These are phyloP conservation scores for Pseudogymnoascus sp. DNA, from an alignment of 2,329 filamentous ascomycete species.

Conservation along the genomic window DNA sequence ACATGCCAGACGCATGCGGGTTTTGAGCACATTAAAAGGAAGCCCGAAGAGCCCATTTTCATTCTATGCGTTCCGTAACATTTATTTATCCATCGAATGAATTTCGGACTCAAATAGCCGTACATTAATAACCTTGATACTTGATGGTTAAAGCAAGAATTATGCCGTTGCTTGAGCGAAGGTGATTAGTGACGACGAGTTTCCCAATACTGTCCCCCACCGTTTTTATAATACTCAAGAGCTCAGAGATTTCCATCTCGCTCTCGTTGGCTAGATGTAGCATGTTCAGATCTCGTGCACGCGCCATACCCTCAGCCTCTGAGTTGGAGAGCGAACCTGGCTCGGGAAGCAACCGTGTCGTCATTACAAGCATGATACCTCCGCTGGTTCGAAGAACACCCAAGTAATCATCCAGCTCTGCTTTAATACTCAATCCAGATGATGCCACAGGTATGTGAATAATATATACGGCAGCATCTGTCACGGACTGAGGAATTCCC, in stretches of 20 bases:
- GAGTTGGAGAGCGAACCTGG: slow-evolving; percentile 16
- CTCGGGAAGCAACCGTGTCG: slow-evolving; percentile 21
- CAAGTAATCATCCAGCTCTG: slow-evolving; percentile 29
- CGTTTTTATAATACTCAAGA: slow-evolving; percentile 24
- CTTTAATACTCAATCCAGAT: slow-evolving; percentile 14
- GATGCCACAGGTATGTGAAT: slow-evolving; percentile 22
- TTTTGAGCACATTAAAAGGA: not conserved
- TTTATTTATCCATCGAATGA: not conserved
- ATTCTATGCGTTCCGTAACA: not conserved
- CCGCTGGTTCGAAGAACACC: slow-evolving; percentile 25
- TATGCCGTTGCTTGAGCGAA: slow-evolving; percentile 15
- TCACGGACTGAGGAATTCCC: slow-evolving; percentile 23
- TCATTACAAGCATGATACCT: slow-evolving; percentile 25
- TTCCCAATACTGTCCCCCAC: slow-evolving; percentile 22
- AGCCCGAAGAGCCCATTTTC: too few relatives aligned
- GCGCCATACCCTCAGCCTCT: slow-evolving; percentile 21
- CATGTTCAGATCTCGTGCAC: slow-evolving; percentile 25
- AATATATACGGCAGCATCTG: slow-evolving; percentile 30
- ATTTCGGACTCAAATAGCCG: not conserved
- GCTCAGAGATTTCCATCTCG: slow-evolving; percentile 25
- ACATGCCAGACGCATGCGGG: not conserved
- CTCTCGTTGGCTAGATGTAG: slow-evolving; percentile 26
- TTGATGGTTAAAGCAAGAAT: slow-evolving; percentile 19
- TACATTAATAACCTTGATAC: slow-evolving; percentile 16
- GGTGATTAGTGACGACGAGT: slow-evolving; percentile 21